These are phyloP conservation scores for Cladophialophora chaetospira DNA, from an alignment of 2,329 filamentous ascomycete species.

Conservation along the genomic window DNA sequence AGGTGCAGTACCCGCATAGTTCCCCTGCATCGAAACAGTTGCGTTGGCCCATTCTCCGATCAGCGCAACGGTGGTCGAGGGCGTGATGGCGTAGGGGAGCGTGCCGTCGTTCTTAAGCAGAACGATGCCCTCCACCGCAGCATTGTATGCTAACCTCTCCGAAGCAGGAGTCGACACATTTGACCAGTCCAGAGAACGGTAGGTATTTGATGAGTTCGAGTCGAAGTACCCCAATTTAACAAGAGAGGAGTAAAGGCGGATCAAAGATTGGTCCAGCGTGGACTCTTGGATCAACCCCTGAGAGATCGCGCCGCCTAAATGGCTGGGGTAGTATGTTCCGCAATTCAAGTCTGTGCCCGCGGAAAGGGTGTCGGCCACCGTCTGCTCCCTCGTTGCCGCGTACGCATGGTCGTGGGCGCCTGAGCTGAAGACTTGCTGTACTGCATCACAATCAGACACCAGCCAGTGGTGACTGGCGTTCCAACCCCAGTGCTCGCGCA, in stretches of 20 bases:
- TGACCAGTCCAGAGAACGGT: conserved; percentile 54
- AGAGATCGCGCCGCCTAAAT: conserved; percentile 47
- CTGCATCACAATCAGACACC: conserved; percentile 66
- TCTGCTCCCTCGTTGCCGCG: conserved; percentile 42
- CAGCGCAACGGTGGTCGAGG: conserved; percentile 48
- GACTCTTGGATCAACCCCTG: conserved; percentile 48
- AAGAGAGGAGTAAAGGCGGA: conserved; percentile 52
- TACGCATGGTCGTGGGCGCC: conserved; percentile 37
- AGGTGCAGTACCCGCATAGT: conserved; percentile 59
- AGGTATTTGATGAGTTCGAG: conserved; percentile 43
- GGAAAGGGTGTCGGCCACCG: conserved; percentile 51
- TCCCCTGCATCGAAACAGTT: conserved; percentile 59
- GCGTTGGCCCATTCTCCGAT: conserved; percentile 62
- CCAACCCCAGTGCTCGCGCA: conserved; percentile 67
- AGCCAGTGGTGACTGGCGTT: conserved; percentile 62
- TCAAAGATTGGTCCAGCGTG: conserved; percentile 49
- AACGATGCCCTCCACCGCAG: conserved; percentile 50
- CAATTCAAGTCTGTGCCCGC: conserved; percentile 58
- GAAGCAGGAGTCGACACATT: conserved; percentile 59
- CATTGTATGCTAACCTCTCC: conserved; percentile 57
- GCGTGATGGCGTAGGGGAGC: conserved; percentile 46
- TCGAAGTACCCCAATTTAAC: conserved; percentile 57
- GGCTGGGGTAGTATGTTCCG: conserved; percentile 49
- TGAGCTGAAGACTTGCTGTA: conserved; percentile 56
- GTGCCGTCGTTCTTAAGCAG: conserved; percentile 56